Base-by-base conservation (phyloP, 2,329 filamentous ascomycete species). In the Metarhizium robertsii region DNA sequence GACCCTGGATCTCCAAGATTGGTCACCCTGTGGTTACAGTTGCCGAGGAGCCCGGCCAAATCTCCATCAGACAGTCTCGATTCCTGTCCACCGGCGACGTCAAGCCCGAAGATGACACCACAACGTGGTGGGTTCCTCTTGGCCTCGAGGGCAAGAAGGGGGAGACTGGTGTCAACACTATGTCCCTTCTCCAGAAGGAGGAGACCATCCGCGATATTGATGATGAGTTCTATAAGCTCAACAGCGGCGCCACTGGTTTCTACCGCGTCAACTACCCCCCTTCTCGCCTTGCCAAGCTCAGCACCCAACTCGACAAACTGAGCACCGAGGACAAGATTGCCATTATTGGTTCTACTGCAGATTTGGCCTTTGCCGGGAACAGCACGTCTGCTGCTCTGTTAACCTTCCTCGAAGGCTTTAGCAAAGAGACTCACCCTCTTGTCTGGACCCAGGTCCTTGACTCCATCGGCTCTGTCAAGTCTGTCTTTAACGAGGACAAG, bases 111-210 rank as follows among this genome's bases (percentile, higher is more conserved):
- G 94, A 99, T 62, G 92, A 99, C 66, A 79, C 87, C 65, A 96
- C 92, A 3, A 85, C 84, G 20, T 99, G 94, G 94, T 99, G 94
- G 92, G 83, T 97, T 58, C 94, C 94, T 16, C 80, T 99, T 36
- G 88, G 87, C 14, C 77, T 99, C 32, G 88, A 91, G 69, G 88
- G 90, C 53, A 90, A 90, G 64, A 75, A 79, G 42, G 79, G 86
- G 25, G 75, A 85, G 36, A 74, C 83, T 38, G 82, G 80, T 7
- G 76, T 87, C 53, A 76, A 86, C 56, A 76, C 81, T 20, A 76
- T 86, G 42, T 85, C 89, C 53, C 76, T 99, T 48, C 88, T 85
- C 0, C 75, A 80, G 55, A 96, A 90, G 73, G 80, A 88, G 62
- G 85, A 90, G 55, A 91, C 84, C 13, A 81, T 97, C 56, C 78